Base-by-base conservation (phyloP, 768 basidiomycete genomes). In the Trametes villosa region DNA sequence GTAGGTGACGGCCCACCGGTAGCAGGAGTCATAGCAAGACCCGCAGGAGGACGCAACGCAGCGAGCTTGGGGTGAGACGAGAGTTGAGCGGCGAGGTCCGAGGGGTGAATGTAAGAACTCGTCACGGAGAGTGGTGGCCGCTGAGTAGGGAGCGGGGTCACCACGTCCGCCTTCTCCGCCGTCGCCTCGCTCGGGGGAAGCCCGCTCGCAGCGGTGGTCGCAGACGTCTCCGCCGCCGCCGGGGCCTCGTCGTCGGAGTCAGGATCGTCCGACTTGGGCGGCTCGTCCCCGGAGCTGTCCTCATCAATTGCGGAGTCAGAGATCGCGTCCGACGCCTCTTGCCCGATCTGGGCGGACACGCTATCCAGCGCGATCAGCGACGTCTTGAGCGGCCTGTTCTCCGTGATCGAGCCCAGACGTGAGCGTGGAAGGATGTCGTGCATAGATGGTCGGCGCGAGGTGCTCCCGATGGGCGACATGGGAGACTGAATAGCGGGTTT, bases 261-360 rank as follows among this genome's bases (percentile, higher is more conserved):
- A 2, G 40, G 51, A 1, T 46, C 46, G 2, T 62, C 61, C 0
- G 61, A 53, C 45, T 58, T 54, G 18, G 57, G 42, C 1, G 63
- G 58, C 44, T 64, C 59, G 11, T 73, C 70, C 1, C 40, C 59
- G 12, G 71, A 74, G 9, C 78, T 77, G 1, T 78, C 76, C 52
- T 81, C 79, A 20, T 85, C 80, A 7, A 75, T 75, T 13, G 80
- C 86, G 41, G 86, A 70, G 8, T 86, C 86, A 2, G 84, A 85
- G 29, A 82, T 72, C 1, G 72, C 70, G n/a, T 78, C 77, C 29
- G 80, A 74, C 24, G 79, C 56, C 5, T 68, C 54, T 22, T 75
- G 77, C 2, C 75, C 72, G 4, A 72, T 63, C 42, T 68, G 65
- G 1, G 63, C 70, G 13, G 62, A 58, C 2, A 65, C 57, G 44